Evolutionary conservation across 495 filamentous ascomycete genomes (phyloP).

Genomic region (Penicillium bovifimosum): DNA sequence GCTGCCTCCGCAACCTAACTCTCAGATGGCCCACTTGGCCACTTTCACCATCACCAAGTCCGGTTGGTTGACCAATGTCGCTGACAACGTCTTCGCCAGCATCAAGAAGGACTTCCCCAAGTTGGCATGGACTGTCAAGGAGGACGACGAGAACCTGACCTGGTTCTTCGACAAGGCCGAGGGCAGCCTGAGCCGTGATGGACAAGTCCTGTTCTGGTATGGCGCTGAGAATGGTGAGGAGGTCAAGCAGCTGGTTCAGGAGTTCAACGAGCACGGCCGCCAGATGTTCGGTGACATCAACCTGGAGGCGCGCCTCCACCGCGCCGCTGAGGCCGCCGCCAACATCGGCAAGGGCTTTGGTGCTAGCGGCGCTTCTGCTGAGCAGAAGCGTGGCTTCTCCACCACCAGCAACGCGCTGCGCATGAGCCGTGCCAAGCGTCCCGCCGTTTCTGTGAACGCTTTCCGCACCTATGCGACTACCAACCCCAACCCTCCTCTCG

Average conservation of each 20-base stretch:
- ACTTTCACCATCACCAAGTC: conserved; percentile 94
- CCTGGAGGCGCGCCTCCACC: conserved; percentile 75
- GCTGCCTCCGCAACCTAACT: conserved; percentile 56
- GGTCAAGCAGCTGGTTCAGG: conserved; percentile 78
- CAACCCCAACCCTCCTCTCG: conserved; percentile 97
- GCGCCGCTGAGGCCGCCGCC: conserved; percentile 62
- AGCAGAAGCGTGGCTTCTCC: conserved; percentile 64
- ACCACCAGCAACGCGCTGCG: conserved; percentile 46
- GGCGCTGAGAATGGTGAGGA: conserved; percentile 82
- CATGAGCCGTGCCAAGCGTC: conserved; percentile 28
- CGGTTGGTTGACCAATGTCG: conserved; percentile 91
- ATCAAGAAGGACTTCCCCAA: conserved; percentile 90
- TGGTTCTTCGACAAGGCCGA: conserved; percentile 99
- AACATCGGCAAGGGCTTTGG: conserved; percentile 49
- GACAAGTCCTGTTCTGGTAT: conserved; percentile 96
- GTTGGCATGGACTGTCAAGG: conserved; percentile 94
- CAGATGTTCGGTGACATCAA: conserved; percentile 90
- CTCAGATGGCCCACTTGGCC: conserved; percentile 67
- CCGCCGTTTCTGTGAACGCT: conserved; percentile 23
- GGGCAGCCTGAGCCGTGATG: conserved; percentile 77
- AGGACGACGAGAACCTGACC: conserved; percentile 92
- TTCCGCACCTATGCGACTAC: conserved; percentile 60
- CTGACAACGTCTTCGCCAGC: conserved; percentile 93
- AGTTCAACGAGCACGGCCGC: conserved; percentile 77
- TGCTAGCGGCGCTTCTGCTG: conserved; percentile 39